Evolutionary conservation across 2,329 filamentous ascomycete genomes (phyloP).

Genomic region (Aureobasidium zeae): DNA sequence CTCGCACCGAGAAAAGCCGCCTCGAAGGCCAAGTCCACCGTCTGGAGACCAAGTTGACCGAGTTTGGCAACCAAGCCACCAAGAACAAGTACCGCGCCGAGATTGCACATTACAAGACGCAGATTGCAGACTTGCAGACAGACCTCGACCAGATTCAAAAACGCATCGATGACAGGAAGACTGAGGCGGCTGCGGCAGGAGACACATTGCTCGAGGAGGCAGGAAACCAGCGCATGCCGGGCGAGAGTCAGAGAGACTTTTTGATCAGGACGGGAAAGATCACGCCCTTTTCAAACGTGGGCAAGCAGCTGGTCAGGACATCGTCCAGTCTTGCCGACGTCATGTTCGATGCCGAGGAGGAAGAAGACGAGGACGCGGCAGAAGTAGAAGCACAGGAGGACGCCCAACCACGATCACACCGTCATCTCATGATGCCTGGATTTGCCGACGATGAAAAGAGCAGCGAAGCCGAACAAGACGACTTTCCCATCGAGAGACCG

Average conservation of each 20-base stretch:
- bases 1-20: constrained; percentile 44
- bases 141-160: constrained; percentile 73
- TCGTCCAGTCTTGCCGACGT: constrained; percentile 66
- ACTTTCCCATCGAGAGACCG: constrained; percentile 31
- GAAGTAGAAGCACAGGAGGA: constrained; percentile 23
- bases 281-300: constrained; percentile 81
- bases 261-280: constrained; percentile 95
- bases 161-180: constrained; percentile 67
- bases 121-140: constrained; percentile 54
- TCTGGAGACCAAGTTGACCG: constrained; percentile 47
- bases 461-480: constrained; percentile 26
- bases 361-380: constrained; percentile 38
- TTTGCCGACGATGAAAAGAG: constrained; percentile 32
- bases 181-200: constrained; percentile 36
- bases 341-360: constrained; percentile 73
- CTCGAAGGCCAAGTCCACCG: constrained; percentile 57
- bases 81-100: constrained; percentile 54
- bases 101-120: constrained; percentile 55
- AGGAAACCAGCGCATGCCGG: constrained; percentile 55
- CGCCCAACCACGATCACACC: constrained; percentile 35
- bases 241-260: constrained; percentile 79
- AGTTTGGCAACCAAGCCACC: constrained; percentile 45
- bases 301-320: constrained; percentile 52
- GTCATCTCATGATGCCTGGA: constrained; percentile 40
- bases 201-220: constrained; percentile 34